These are phyloP conservation scores for Chalciporus sphaerocephalus DNA, from an alignment of 768 basidiomycete species.

Conservation along the genomic window DNA sequence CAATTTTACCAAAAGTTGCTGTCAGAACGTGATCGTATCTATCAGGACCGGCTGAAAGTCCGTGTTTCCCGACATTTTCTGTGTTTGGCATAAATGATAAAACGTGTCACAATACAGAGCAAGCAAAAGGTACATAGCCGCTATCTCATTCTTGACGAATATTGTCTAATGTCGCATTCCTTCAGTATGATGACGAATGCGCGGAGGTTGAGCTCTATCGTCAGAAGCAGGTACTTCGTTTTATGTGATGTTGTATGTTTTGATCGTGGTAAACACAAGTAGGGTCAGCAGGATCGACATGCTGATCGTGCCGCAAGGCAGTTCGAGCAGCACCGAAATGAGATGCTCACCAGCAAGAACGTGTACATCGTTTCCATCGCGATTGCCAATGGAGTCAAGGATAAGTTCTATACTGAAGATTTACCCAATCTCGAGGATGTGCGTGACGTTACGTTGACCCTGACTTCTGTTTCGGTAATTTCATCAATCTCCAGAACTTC, in stretches of 20 bases:
- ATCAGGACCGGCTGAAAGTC: slow-evolving; percentile 69
- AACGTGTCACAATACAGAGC: slow-evolving; percentile 16
- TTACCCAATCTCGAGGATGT: slow-evolving; percentile 72
- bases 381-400: slow-evolving; percentile 64
- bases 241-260: background rate
- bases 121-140: slow-evolving; percentile 30
- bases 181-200: slow-evolving; percentile 78
- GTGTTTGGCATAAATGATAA: background rate
- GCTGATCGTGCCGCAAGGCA: slow-evolving; percentile 71
- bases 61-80: slow-evolving; percentile 10
- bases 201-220: slow-evolving; percentile 64
- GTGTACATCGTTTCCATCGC: slow-evolving; percentile 67
- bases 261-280: slow-evolving; percentile 8
- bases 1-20: slow-evolving; percentile 69
- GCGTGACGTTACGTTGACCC: slow-evolving; percentile 26
- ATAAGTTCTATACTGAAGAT: slow-evolving; percentile 66
- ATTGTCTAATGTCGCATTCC: slow-evolving; percentile 5
- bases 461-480: slow-evolving; percentile 5
- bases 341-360: slow-evolving; percentile 82
- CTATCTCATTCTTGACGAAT: background rate
- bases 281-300: slow-evolving; percentile 76
- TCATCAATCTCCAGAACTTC: slow-evolving; percentile 49
- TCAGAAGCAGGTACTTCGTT: slow-evolving; percentile 63
- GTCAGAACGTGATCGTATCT: slow-evolving; percentile 63
- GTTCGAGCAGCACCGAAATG: slow-evolving; percentile 67